Evolutionary conservation across 352 stramenopile species (phyloP), one percentile per base, ranked within the genome.

Genomic region (Globisporangium spinosum): DNA sequence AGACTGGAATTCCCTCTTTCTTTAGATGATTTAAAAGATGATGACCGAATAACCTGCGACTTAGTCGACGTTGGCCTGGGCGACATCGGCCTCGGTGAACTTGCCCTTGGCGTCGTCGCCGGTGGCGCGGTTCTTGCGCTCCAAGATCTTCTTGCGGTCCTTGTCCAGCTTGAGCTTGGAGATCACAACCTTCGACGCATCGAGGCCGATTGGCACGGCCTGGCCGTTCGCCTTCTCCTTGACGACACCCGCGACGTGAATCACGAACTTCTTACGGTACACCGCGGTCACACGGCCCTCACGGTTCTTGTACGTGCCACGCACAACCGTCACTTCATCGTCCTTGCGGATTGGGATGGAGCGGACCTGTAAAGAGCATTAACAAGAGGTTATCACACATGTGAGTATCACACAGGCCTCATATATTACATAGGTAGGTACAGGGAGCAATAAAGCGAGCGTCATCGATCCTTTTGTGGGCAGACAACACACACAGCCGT

Each of bases 151-250:
- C 86, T 99, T 99, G 78, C 98, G 95, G 82, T 99, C 97, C 93
- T 99, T 99, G 91, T 99, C 97, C 69, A 99, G 93, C 92, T 99
- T 99, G 70, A 99, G 85, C 87, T 99, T 99, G 73, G 97, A 99
- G 87, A 99, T 99, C 61, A 98, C 88, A 62, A 99, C 89, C 83
- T 99, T 99, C 58, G 96, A 99, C 49, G 98, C 91, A 77, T 99
- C 94, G 74, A 99, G 98, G 78, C 97, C 97, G 67, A 99, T 95
- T 51, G 96, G 93, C 69, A 99, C 96, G 57, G 89, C 90, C 61
- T 95, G 86, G 71, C 97, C 97, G 84, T 99, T 99, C 62, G 94
- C 95, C 94, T 99, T 99, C 76, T 99, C 97, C 65, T 97, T 89
- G 56, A 98, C 98, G 70, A 99, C 95, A 75, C 97, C 94, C 79